A percentile compares a stretch with the other conserved stretches of the same genome.
Conservation (phyloP, 495 filamentous ascomycete species). For the Penicillium alfredii region DNA sequence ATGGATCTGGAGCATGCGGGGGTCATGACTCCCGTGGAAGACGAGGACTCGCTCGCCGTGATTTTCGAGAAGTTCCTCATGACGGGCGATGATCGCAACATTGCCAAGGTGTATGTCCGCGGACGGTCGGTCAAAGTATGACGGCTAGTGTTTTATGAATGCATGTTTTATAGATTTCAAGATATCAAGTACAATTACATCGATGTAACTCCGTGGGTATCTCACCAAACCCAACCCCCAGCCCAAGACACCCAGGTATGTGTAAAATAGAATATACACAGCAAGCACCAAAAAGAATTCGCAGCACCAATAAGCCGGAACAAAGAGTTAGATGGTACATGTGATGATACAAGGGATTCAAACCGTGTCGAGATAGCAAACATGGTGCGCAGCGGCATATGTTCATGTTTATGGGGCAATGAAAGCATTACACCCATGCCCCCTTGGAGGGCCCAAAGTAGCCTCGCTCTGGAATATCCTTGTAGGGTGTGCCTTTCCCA, state of each 20-base stretch:
- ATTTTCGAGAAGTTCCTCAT: conserved; percentile 62
- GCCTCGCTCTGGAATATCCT: conserved; percentile 36
- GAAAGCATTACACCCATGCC: conserved; percentile 29
- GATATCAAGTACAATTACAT: no score
- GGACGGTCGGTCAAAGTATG: conserved; percentile 52
- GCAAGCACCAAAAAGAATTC: no score
- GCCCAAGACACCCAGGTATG: no score
- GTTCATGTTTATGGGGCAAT: no score
- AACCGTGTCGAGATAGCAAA: no score
- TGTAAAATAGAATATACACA: no score
- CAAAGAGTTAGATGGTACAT: no score
- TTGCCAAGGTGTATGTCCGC: conserved; percentile 50
- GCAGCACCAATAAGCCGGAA: no score
- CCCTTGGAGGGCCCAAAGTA: conserved; percentile 56
- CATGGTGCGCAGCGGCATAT: no score
- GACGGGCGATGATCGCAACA: conserved; percentile 62
- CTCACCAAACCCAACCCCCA: no score
- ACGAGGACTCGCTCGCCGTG: conserved; percentile 38
- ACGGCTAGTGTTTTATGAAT: conserved; percentile 7
- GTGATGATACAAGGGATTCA: no score
- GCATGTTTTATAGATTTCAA: not conserved
- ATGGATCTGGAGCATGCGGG: conserved; percentile 22
- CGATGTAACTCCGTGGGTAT: no score
- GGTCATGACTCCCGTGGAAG: conserved; percentile 48
- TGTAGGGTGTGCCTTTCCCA: conserved; percentile 39